Conservation (phyloP, 768 basidiomycete species). For the Agrocybe chaxingu region DNA sequence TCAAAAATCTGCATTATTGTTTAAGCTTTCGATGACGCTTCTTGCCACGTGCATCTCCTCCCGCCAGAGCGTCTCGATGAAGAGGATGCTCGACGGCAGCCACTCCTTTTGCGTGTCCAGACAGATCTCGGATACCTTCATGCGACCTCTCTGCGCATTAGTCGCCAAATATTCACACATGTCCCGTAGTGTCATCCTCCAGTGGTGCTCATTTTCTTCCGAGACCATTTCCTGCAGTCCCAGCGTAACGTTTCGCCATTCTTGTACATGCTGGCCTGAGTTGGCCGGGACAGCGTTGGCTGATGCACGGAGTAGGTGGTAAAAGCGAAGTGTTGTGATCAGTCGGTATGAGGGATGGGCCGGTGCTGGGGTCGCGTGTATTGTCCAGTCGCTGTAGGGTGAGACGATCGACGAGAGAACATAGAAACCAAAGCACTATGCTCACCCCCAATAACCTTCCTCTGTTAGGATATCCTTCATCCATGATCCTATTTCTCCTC, state of each 20-base stretch:
- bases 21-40: slow-evolving; percentile 43
- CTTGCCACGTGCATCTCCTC: slow-evolving; percentile 56
- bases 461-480: slow-evolving; percentile 54
- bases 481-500: slow-evolving; percentile 33
- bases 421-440: not conserved
- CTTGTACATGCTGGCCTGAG: slow-evolving; percentile 27
- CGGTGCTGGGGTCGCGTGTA: slow-evolving; percentile 57
- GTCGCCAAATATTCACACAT: slow-evolving; percentile 32
- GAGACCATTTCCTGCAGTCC: slow-evolving; percentile 45
- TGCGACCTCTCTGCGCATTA: slow-evolving; percentile 13
- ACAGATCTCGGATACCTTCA: not conserved
- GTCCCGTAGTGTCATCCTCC: slow-evolving; percentile 34
- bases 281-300: slow-evolving; percentile 16
- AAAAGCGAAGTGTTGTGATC: slow-evolving; percentile 66
- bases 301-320: slow-evolving; percentile 41
- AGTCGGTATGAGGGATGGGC: slow-evolving; percentile 81
- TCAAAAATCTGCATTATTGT: slow-evolving; percentile 47
- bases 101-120: not conserved
- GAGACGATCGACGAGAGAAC: slow-evolving; percentile 1
- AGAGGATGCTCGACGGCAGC: slow-evolving; percentile 11
- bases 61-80: slow-evolving; percentile 50
- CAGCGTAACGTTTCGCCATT: slow-evolving; percentile 54
- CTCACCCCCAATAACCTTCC: slow-evolving; percentile 84
- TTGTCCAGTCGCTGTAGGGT: slow-evolving; percentile 68
- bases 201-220: slow-evolving; percentile 44